A percentile compares a stretch with the other conserved stretches of the same genome.
phyloP scores from a whole-genome alignment of 164 flowering plant genomes.

The Dillenia suffruticosa region DNA sequence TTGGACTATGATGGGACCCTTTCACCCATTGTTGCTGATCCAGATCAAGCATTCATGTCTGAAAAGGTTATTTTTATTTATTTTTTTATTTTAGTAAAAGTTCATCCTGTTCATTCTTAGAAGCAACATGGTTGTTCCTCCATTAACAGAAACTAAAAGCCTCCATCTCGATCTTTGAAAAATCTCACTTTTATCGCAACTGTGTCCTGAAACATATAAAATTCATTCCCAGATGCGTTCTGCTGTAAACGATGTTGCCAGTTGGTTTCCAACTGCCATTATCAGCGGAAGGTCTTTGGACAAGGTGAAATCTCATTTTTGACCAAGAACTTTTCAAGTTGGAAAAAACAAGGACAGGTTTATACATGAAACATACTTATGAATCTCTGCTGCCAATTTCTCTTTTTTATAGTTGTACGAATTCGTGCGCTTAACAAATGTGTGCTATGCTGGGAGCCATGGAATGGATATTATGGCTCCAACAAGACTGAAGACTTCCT shows the following conservation, averaged over 20 bases:
- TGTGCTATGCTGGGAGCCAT: slow-evolving; percentile 75
- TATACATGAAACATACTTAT: neutral
- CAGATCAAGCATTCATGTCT: slow-evolving; percentile 66
- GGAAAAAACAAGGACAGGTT: neutral
- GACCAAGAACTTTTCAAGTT: no score
- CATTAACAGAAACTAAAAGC: no score
- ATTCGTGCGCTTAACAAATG: slow-evolving; percentile 41
- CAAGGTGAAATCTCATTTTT: slow-evolving; percentile 27
- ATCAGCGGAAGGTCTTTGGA: slow-evolving; percentile 57
- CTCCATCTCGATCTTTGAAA: neutral
- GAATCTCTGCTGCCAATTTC: no score
- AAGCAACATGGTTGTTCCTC: no score
- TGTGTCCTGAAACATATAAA: neutral
- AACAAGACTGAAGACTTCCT: slow-evolving; percentile 15
- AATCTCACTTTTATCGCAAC: neutral
- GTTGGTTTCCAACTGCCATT: slow-evolving; percentile 58
- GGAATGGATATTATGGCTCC: slow-evolving; percentile 75
- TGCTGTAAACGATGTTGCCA: slow-evolving; percentile 49
- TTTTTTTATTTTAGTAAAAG: no score
- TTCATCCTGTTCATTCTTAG: no score
- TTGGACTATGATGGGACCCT: slow-evolving; percentile 76
- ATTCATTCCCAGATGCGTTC: slow-evolving; percentile 44
- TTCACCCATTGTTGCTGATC: slow-evolving; percentile 63
- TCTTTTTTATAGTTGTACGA: slow-evolving; percentile 33
- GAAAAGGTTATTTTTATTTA: slow-evolving; percentile 31